Percentiles rank a stretch among this genome's conserved stretches.
Evolutionary conservation across 768 basidiomycete genomes (phyloP).

Genomic region (Collybia sordida): DNA sequence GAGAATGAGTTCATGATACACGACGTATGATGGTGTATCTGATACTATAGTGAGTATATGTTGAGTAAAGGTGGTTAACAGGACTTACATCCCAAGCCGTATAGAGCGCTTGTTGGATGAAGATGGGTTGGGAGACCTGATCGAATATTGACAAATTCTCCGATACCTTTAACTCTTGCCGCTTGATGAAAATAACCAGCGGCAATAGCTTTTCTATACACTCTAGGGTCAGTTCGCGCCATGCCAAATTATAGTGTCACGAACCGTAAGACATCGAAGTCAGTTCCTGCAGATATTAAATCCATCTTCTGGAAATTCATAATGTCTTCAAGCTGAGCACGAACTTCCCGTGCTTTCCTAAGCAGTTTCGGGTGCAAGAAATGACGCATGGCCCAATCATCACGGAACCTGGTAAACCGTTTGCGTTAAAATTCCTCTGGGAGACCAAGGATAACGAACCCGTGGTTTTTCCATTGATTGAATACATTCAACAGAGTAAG

Average conservation of each 20-base stretch:
- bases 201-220: slow-evolving; percentile 86
- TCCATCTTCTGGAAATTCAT: slow-evolving; percentile 99
- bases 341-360: slow-evolving; percentile 92
- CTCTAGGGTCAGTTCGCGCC: neutral
- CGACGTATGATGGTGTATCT: slow-evolving; percentile 96
- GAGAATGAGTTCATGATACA: slow-evolving; percentile 95
- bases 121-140: slow-evolving; percentile 94
- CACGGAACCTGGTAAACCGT: slow-evolving; percentile 66
- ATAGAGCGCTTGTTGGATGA: slow-evolving; percentile 95
- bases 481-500: slow-evolving; percentile 94
- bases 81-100: slow-evolving; percentile 88
- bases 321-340: slow-evolving; percentile 95
- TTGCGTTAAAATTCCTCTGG: slow-evolving; percentile 1
- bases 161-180: slow-evolving; percentile 96
- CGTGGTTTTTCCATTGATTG: slow-evolving; percentile 96
- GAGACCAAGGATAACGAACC: slow-evolving; percentile 46
- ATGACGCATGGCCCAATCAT: slow-evolving; percentile 93
- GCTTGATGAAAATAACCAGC: slow-evolving; percentile 99
- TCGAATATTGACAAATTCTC: slow-evolving; percentile 97
- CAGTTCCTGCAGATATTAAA: slow-evolving; percentile 86
- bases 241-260: slow-evolving; percentile 11
- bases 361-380: slow-evolving; percentile 96
- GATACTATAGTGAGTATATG: slow-evolving; percentile 13
- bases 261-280: slow-evolving; percentile 85
- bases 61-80: neutral